phyloP scores from a whole-genome alignment of 495 filamentous ascomycete species.

The Mycothermus thermophilus region DNA sequence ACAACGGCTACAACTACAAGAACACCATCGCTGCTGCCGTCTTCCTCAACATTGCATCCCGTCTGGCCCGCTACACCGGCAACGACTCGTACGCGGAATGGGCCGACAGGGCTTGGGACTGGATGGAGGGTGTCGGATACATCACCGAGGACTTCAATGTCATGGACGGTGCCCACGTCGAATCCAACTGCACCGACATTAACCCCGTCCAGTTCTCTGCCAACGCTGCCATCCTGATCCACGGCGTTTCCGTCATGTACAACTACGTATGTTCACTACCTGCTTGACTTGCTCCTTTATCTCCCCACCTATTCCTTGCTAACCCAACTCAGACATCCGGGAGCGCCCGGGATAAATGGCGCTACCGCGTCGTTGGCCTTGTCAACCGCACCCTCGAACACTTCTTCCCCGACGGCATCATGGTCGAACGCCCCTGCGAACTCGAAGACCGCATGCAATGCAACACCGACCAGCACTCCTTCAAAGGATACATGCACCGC shows the following conservation, averaged over 20 bases:
- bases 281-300: background rate
- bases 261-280: constrained; percentile 37
- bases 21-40: constrained; percentile 57
- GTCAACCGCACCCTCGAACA: constrained; percentile 36
- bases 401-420: constrained; percentile 43
- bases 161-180: constrained; percentile 43
- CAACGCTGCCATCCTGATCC: constrained; percentile 54
- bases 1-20: constrained; percentile 66
- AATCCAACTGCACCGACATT: constrained; percentile 35
- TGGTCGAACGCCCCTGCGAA: constrained; percentile 61
- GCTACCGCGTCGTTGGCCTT: constrained; percentile 36
- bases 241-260: constrained; percentile 57
- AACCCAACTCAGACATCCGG: constrained; percentile 30
- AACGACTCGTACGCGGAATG: constrained; percentile 57
- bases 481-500: constrained; percentile 79
- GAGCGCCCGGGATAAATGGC: constrained; percentile 42
- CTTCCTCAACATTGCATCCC: constrained; percentile 57
- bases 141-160: constrained; percentile 38
- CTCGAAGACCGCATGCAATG: constrained; percentile 31
- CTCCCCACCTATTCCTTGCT: background rate
- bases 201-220: constrained; percentile 51
- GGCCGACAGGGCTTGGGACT: constrained; percentile 58
- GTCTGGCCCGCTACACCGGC: constrained; percentile 56
- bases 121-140: constrained; percentile 40
- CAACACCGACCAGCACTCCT: constrained; percentile 63